Evolutionary conservation across 805 yeast species (phyloP).

Genomic region (Kodamaea kaohsiungensis): DNA sequence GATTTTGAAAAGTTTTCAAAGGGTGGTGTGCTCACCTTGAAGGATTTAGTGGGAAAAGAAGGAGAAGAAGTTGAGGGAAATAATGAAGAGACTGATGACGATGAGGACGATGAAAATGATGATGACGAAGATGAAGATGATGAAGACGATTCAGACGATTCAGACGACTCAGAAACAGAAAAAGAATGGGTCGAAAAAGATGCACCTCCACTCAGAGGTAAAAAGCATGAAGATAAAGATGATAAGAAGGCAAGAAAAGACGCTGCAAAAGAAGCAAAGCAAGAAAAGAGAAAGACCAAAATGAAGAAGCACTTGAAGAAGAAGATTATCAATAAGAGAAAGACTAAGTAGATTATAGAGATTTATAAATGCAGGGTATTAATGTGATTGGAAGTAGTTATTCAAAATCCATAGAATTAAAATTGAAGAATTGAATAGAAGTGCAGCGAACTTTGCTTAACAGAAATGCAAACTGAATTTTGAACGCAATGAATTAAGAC

Average conservation of each 20-base stretch:
- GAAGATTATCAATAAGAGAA: conserved; percentile 57
- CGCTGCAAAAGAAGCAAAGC: conserved; percentile 72
- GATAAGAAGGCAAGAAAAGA: conserved; percentile 73
- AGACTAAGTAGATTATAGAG: conserved; percentile 15
- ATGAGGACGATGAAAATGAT: conserved; percentile 26
- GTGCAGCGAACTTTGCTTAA: too few relatives aligned
- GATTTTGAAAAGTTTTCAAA: conserved; percentile 78
- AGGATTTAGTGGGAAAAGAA: conserved; percentile 46
- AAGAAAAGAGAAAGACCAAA: conserved; percentile 77
- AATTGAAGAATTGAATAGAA: too few relatives aligned
- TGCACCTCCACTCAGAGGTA: conserved; percentile 58
- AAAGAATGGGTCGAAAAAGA: conserved; percentile 45
- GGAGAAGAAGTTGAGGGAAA: conserved; percentile 25
- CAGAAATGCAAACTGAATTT: too few relatives aligned
- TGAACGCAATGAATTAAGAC: too few relatives aligned
- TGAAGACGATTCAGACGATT: conserved; percentile 29
- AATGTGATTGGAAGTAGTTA: too few relatives aligned
- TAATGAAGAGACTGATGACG: conserved; percentile 29
- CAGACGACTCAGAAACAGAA: conserved; percentile 29
- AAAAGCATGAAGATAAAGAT: conserved; percentile 78
- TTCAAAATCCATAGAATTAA: too few relatives aligned
- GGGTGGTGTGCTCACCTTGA: conserved; percentile 80
- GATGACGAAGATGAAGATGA: conserved; percentile 31
- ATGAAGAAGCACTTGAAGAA: conserved; percentile 83
- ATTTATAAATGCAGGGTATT: too few relatives aligned